These are phyloP conservation scores for Phytophthora hybrid DNA, from an alignment of 352 stramenopile species.

Conservation along the genomic window DNA sequence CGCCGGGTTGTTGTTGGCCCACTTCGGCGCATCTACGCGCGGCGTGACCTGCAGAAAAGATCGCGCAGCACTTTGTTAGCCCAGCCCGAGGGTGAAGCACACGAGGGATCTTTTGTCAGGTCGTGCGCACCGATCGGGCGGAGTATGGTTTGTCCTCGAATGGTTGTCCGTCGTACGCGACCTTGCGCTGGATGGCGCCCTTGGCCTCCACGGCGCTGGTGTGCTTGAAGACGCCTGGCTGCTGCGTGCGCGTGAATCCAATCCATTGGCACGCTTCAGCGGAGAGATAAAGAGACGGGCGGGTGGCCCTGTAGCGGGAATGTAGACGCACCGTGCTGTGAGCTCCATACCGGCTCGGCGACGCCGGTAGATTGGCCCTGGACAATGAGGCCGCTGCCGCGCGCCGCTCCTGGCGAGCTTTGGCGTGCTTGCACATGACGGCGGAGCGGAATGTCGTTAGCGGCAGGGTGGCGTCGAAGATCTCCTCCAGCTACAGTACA, in stretches of 20 bases:
- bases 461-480: constrained; percentile 66
- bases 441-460: constrained; percentile 65
- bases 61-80: constrained; percentile 14
- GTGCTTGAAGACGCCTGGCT: constrained; percentile 57
- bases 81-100: background rate
- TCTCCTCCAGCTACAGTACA: constrained; percentile 54
- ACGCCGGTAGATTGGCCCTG: constrained; percentile 9
- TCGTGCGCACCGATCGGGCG: constrained; percentile 46
- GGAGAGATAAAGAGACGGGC: constrained; percentile 7
- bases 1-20: constrained; percentile 60
- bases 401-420: constrained; percentile 44
- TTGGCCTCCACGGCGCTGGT: constrained; percentile 61
- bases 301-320: background rate
- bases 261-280: background rate
- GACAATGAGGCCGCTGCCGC: constrained; percentile 1
- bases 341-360: constrained; percentile 1
- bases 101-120: constrained; percentile 4
- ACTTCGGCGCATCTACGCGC: constrained; percentile 45
- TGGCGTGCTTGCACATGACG: constrained; percentile 76
- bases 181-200: constrained; percentile 57
- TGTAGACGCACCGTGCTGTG: constrained; percentile 24
- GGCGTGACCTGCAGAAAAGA: constrained; percentile 31
- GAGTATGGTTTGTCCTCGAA: constrained; percentile 50
- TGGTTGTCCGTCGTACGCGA: constrained; percentile 62
- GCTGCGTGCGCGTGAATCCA: constrained; percentile 18